These are phyloP conservation scores for Papiliotrema flavescens DNA, from an alignment of 1,284 basidiomycete genomes.

Conservation along the genomic window DNA sequence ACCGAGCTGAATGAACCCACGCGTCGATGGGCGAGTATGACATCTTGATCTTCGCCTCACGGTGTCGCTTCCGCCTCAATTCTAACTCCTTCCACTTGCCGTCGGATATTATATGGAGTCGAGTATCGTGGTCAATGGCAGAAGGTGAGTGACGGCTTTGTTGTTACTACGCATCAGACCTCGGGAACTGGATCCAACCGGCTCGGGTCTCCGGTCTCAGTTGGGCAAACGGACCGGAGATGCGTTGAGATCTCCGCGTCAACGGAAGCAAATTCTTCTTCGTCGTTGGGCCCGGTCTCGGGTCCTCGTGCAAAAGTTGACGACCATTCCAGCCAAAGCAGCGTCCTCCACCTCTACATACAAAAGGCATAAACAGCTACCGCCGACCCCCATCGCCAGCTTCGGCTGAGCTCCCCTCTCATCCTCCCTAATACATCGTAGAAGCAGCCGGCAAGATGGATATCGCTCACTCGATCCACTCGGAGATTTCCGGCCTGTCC, in stretches of 20 bases:
- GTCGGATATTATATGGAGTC: not conserved
- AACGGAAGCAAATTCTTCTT: not conserved
- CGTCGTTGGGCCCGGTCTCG: not conserved
- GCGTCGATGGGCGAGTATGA: constrained; percentile 16
- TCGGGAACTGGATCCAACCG: too few species aligned
- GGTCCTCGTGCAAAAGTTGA: not conserved
- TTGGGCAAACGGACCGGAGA: not conserved
- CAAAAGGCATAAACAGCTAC: not conserved
- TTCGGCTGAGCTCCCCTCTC: constrained; percentile 1
- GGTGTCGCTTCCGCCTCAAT: not conserved
- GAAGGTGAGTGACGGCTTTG: too few species aligned
- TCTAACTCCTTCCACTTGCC: not conserved
- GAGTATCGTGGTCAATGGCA: too few species aligned
- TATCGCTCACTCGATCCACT: constrained; percentile 81
- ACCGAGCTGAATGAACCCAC: constrained; percentile 12
- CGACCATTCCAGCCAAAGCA: not conserved
- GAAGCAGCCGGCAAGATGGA: constrained; percentile 65
- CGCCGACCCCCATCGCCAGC: not conserved
- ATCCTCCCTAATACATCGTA: not conserved
- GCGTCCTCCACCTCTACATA: not conserved
- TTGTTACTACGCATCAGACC: too few species aligned
- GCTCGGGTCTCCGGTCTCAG: too few species aligned
- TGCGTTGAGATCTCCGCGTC: not conserved
- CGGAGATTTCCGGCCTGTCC: constrained; percentile 77
- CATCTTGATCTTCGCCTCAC: not conserved